Evolutionary conservation across 257 asterid genomes (phyloP).

Genomic region (Scutellaria baicalensis): DNA sequence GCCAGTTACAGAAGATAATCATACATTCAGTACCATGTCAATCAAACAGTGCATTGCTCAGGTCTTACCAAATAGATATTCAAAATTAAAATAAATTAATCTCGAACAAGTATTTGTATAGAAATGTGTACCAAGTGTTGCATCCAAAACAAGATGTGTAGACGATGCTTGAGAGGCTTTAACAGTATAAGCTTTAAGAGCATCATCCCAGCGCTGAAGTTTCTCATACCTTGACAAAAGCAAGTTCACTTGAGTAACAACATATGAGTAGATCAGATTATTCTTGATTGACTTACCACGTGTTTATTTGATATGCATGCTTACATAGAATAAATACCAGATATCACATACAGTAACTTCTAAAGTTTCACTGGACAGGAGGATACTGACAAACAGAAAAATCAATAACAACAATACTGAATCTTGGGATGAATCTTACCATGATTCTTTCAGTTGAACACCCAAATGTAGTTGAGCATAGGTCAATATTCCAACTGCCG

Average conservation of each 20-base stretch:
- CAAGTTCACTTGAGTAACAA: conserved; percentile 16
- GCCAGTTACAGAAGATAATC: not conserved
- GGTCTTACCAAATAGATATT: not conserved
- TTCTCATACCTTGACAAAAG: conserved; percentile 76
- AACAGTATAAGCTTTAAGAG: conserved; percentile 94
- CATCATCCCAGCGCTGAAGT: conserved; percentile 99
- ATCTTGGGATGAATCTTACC: conserved; percentile 42
- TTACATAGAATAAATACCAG: not conserved
- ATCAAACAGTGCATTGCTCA: not conserved
- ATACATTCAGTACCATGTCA: not conserved
- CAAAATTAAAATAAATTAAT: not conserved
- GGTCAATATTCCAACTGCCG: conserved; percentile 96
- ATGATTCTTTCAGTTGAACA: conserved; percentile 95
- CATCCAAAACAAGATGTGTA: conserved; percentile 74
- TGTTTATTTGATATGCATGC: not conserved
- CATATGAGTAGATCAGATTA: not conserved
- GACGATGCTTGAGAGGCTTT: conserved; percentile 83
- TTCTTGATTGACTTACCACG: not conserved
- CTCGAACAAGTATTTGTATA: conserved; percentile 5
- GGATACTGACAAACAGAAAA: not conserved
- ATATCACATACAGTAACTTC: not conserved
- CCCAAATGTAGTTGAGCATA: conserved; percentile 91
- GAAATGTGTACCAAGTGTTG: conserved; percentile 78
- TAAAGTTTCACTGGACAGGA: not conserved
- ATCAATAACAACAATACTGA: not conserved